Conservation (phyloP, 768 basidiomycete genomes). For the Serendipita sp. region DNA sequence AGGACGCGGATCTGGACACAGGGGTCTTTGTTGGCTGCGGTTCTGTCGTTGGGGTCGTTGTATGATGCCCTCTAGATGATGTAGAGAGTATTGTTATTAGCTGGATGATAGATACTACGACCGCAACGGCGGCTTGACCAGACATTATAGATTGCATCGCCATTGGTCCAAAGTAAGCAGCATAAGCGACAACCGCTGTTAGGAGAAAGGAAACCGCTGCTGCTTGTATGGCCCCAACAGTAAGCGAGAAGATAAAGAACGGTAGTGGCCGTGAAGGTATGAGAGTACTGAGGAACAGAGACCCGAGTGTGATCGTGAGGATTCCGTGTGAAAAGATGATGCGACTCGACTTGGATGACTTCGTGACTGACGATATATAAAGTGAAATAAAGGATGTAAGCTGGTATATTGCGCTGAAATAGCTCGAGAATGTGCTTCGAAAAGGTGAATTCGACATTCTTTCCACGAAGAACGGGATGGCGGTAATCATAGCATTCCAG, state of each 20-base stretch:
- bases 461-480: constrained; percentile 64
- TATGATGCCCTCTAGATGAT: constrained; percentile 15
- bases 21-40: constrained; percentile 7
- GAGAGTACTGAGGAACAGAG: constrained; percentile 48
- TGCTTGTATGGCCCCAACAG: constrained; percentile 44
- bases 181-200: constrained; percentile 62
- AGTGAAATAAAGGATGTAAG: constrained; percentile 42
- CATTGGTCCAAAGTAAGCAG: constrained; percentile 58
- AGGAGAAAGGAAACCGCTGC: constrained; percentile 58
- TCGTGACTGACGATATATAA: neutral
- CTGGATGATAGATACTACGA: constrained; percentile 65
- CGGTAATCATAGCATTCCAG: constrained; percentile 87
- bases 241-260: constrained; percentile 51
- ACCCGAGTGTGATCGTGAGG: constrained; percentile 35
- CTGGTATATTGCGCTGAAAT: constrained; percentile 39
- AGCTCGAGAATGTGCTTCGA: constrained; percentile 45
- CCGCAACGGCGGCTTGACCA: constrained; percentile 74
- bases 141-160: constrained; percentile 65
- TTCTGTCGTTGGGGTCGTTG: constrained; percentile 13
- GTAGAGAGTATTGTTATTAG: constrained; percentile 47
- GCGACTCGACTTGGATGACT: neutral
- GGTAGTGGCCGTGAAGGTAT: constrained; percentile 32
- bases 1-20: constrained; percentile 44
- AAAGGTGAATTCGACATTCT: constrained; percentile 46
- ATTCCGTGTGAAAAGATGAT: constrained; percentile 21